A percentile compares a stretch with the other conserved stretches of the same genome.
These are phyloP conservation scores for Pyrrhoderma lamaoense DNA, from an alignment of 1,284 basidiomycete genomes.

Conservation along the genomic window DNA sequence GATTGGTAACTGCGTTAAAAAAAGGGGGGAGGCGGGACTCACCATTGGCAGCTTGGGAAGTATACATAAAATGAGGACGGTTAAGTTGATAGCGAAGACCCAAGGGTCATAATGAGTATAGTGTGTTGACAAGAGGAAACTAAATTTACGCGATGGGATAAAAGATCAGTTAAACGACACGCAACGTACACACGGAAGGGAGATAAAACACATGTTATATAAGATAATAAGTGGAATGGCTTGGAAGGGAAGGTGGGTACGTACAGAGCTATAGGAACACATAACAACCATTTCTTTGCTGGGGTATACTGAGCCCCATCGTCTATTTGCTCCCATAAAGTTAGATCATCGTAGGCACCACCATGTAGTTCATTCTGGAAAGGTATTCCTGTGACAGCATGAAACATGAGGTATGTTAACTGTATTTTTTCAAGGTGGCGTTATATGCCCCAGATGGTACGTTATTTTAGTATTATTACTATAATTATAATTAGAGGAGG, in stretches of 20 bases:
- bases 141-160: too few species aligned
- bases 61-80: slow-evolving; percentile 77
- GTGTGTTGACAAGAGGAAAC: slow-evolving; percentile 95
- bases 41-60: slow-evolving; percentile 96
- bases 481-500: slow-evolving; percentile 7
- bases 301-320: slow-evolving; percentile 98
- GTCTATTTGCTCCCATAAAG: slow-evolving; percentile 99
- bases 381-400: slow-evolving; percentile 95
- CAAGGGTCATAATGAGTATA: slow-evolving; percentile 95
- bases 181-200: too few species aligned
- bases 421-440: slow-evolving; percentile 33
- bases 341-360: slow-evolving; percentile 95
- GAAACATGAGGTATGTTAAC: slow-evolving; percentile 98
- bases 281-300: slow-evolving; percentile 95
- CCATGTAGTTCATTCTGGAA: slow-evolving; percentile 84
- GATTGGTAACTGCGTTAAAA: background rate
- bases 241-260: slow-evolving; percentile 29
- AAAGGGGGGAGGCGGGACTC: slow-evolving; percentile 21
- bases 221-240: slow-evolving; percentile 17
- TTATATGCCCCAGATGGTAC: background rate
- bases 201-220: too few species aligned
- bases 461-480: too few species aligned
- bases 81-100: slow-evolving; percentile 88
- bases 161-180: too few species aligned
- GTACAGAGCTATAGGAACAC: slow-evolving; percentile 85